Conservation (phyloP, 495 filamentous ascomycete genomes). For the Patellaria atrata region DNA sequence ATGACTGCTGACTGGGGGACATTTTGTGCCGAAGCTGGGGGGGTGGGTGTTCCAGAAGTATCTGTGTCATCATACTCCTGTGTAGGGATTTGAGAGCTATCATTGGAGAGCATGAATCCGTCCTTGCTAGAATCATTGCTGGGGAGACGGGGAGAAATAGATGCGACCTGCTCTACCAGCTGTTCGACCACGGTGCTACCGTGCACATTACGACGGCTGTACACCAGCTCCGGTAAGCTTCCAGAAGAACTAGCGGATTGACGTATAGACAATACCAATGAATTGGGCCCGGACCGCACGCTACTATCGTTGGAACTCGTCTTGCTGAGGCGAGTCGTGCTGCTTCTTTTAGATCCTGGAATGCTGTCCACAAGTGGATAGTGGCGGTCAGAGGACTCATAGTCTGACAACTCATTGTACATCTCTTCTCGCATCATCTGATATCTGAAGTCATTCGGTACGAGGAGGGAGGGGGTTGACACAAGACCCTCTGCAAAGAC, state of each 20-base stretch:
- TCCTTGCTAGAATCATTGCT: slow-evolving; percentile 1
- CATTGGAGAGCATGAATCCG: slow-evolving; percentile 13
- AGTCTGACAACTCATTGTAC: slow-evolving; percentile 35
- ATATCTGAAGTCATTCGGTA: slow-evolving; percentile 14
- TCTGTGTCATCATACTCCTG: neutral
- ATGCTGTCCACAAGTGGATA: slow-evolving; percentile 30
- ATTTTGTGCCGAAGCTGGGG: slow-evolving; percentile 6
- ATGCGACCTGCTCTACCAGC: slow-evolving; percentile 16
- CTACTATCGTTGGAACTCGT: slow-evolving; percentile 45
- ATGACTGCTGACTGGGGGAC: slow-evolving; percentile 3
- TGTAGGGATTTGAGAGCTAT: too few relatives aligned
- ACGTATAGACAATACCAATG: slow-evolving; percentile 33
- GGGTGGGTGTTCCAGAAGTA: slow-evolving; percentile 9
- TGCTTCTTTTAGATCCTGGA: slow-evolving; percentile 33
- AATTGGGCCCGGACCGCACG: slow-evolving; percentile 28
- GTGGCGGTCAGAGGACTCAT: slow-evolving; percentile 34
- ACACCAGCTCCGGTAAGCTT: slow-evolving; percentile 42
- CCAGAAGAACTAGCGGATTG: slow-evolving; percentile 42
- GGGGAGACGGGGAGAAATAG: slow-evolving; percentile 6
- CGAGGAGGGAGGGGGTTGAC: slow-evolving; percentile 19
- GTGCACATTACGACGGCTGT: slow-evolving; percentile 23
- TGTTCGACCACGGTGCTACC: slow-evolving; percentile 16
- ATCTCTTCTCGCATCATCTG: slow-evolving; percentile 31
- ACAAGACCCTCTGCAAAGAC: slow-evolving; percentile 22
- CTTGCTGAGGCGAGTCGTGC: slow-evolving; percentile 43